These are phyloP conservation scores for Ceriops zippeliana DNA, from an alignment of 345 rosid species.

Conservation along the genomic window DNA sequence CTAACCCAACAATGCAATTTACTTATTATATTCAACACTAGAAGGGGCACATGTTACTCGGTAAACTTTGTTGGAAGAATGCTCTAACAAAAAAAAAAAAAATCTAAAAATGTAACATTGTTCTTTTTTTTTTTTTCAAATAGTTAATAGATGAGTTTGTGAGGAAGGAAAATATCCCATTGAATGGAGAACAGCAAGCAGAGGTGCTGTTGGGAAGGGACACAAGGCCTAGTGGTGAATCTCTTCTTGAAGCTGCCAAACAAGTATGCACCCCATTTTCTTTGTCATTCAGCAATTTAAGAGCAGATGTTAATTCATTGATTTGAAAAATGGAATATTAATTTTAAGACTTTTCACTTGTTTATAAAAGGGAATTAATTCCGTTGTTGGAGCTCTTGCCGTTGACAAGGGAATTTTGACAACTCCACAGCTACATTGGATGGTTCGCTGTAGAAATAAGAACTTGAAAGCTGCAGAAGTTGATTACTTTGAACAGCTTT, in stretches of 20 bases:
- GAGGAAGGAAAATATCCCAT: constrained; percentile 52
- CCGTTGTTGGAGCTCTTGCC: constrained; percentile 57
- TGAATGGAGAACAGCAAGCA: constrained; percentile 44
- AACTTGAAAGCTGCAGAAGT: constrained; percentile 58
- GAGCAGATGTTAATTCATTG: not conserved
- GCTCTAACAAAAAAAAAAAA: no score
- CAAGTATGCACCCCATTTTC: constrained; percentile 32
- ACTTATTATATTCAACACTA: not conserved
- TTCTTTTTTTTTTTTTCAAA: not conserved
- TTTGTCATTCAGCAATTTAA: not conserved
- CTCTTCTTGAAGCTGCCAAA: constrained; percentile 76
- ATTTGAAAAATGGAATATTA: not conserved
- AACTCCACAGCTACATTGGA: constrained; percentile 93
- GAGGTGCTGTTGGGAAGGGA: constrained; percentile 83
- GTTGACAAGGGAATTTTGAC: constrained; percentile 77
- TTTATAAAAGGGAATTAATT: constrained; percentile 55
- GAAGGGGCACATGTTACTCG: no score
- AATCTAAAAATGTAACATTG: not conserved
- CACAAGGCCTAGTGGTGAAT: constrained; percentile 92
- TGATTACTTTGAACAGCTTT: constrained; percentile 75
- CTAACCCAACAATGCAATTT: not conserved
- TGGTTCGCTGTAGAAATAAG: constrained; percentile 84
- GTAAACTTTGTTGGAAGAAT: no score
- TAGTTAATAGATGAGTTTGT: constrained; percentile 61
- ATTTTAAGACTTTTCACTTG: constrained; percentile 1